A percentile compares a stretch with the other conserved stretches of the same genome.
phyloP scores from a whole-genome alignment of 1,139 yeast genomes.

The Lodderomyces parapsilosis region DNA sequence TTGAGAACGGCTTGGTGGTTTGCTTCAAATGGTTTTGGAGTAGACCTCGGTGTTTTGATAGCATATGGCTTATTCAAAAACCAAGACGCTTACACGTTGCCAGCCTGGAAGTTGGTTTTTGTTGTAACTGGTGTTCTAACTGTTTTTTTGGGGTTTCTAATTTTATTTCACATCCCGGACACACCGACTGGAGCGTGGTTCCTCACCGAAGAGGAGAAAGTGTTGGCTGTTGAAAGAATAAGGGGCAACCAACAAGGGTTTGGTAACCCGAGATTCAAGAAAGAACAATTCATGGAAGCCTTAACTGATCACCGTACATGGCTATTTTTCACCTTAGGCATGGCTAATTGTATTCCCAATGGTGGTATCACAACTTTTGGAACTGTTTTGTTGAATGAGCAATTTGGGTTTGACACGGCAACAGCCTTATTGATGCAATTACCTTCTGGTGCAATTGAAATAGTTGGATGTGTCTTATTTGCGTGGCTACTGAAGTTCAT shows the following conservation, averaged over 20 bases:
- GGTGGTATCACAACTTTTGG: slow-evolving; percentile 45
- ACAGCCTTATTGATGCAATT: slow-evolving; percentile 32
- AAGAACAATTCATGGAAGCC: slow-evolving; percentile 55
- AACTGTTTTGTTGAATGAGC: slow-evolving; percentile 42
- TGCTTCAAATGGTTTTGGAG: slow-evolving; percentile 32
- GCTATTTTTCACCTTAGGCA: slow-evolving; percentile 34
- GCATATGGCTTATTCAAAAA: slow-evolving; percentile 22
- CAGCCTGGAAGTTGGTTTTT: slow-evolving; percentile 34
- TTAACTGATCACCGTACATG: slow-evolving; percentile 44
- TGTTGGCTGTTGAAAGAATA: slow-evolving; percentile 33
- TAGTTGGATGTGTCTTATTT: slow-evolving; percentile 41
- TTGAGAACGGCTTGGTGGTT: slow-evolving; percentile 29
- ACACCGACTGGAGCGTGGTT: slow-evolving; percentile 33
- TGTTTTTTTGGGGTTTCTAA: slow-evolving; percentile 22
- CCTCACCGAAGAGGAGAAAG: slow-evolving; percentile 47
- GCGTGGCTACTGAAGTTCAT: slow-evolving; percentile 27
- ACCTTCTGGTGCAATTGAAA: slow-evolving; percentile 39
- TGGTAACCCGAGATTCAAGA: slow-evolving; percentile 54
- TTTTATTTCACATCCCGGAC: slow-evolving; percentile 28
- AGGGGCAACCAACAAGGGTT: slow-evolving; percentile 52
- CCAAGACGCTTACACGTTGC: slow-evolving; percentile 18
- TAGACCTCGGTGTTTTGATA: slow-evolving; percentile 24
- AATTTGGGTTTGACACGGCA: slow-evolving; percentile 38
- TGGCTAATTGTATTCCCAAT: slow-evolving; percentile 33
- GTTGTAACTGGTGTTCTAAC: slow-evolving; percentile 31